Evolutionary conservation across 1,284 basidiomycete species (phyloP).

Genomic region (Pyrrhoderma lamaoense): DNA sequence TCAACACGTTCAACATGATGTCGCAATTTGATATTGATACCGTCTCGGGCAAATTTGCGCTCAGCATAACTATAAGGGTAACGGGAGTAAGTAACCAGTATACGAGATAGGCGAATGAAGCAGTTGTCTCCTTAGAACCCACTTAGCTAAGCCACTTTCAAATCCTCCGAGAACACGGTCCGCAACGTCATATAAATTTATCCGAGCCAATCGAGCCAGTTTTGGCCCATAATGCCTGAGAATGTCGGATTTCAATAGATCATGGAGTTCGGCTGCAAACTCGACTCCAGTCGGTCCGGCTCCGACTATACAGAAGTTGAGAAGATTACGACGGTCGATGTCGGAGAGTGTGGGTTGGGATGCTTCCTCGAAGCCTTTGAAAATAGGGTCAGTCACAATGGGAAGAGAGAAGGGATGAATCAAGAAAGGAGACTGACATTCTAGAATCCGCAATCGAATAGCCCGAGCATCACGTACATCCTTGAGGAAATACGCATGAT

Average conservation of each 20-base stretch:
- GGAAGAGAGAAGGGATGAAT: background rate
- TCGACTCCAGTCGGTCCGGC: constrained; percentile 77
- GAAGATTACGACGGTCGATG: constrained; percentile 54
- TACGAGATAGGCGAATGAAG: background rate
- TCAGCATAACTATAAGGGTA: constrained; percentile 50
- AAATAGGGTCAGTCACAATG: background rate
- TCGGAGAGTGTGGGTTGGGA: constrained; percentile 64
- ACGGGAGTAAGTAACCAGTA: constrained; percentile 12
- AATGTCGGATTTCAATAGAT: constrained; percentile 76
- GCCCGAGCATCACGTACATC: constrained; percentile 76
- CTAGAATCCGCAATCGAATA: constrained; percentile 70
- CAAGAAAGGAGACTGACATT: constrained; percentile 40
- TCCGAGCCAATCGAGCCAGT: constrained; percentile 57
- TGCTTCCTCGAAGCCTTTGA: constrained; percentile 70
- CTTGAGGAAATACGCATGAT: constrained; percentile 78
- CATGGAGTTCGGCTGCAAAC: constrained; percentile 82
- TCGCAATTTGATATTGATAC: constrained; percentile 68
- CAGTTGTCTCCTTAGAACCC: constrained; percentile 21
- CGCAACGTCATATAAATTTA: constrained; percentile 75
- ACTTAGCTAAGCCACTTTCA: constrained; percentile 63
- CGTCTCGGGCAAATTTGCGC: constrained; percentile 69
- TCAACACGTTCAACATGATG: constrained; percentile 79
- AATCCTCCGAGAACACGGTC: constrained; percentile 78
- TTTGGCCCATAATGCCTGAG: constrained; percentile 50
- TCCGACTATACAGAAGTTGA: constrained; percentile 80